Percentiles rank a stretch among this genome's conserved stretches.
Conservation (phyloP, 23 red algal species). For the Porphyridium purpureum region DNA sequence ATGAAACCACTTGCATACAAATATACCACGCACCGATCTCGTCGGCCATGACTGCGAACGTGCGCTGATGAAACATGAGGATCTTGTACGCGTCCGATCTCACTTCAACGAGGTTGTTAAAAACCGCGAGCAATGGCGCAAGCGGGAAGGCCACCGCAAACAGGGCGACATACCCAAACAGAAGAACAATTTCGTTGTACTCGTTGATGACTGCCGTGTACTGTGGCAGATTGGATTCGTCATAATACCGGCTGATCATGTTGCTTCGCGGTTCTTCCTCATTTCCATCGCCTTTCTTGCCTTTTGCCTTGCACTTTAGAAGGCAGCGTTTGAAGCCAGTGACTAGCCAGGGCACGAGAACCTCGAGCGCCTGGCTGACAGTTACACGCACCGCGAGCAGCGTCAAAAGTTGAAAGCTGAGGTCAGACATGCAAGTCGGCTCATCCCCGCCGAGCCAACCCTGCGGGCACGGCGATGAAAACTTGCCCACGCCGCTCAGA, state of each 20-base stretch:
- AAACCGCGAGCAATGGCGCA: conserved; percentile 25
- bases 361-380: conserved; percentile 36
- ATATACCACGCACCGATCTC: conserved; percentile 34
- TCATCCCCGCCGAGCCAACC: too few relatives aligned
- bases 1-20: conserved; percentile 18
- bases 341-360: conserved; percentile 31
- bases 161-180: conserved; percentile 29
- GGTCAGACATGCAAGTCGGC: conserved; percentile 55
- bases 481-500: background rate
- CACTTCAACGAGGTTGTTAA: conserved; percentile 38
- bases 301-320: too few relatives aligned
- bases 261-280: background rate
- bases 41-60: conserved; percentile 22
- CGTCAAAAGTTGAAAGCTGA: conserved; percentile 45
- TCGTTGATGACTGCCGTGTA: conserved; percentile 29
- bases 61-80: conserved; percentile 21
- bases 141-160: conserved; percentile 41
- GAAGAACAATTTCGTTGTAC: conserved; percentile 48
- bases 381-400: conserved; percentile 41
- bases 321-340: too few relatives aligned
- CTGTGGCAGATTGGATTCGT: conserved; percentile 14
- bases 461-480: too few relatives aligned
- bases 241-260: conserved; percentile 12
- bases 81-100: conserved; percentile 49
- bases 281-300: conserved; percentile 1